A percentile compares a stretch with the other conserved stretches of the same genome.
phyloP scores from a whole-genome alignment of 1,139 yeast genomes.

The Blastobotrys illinoisensis region DNA sequence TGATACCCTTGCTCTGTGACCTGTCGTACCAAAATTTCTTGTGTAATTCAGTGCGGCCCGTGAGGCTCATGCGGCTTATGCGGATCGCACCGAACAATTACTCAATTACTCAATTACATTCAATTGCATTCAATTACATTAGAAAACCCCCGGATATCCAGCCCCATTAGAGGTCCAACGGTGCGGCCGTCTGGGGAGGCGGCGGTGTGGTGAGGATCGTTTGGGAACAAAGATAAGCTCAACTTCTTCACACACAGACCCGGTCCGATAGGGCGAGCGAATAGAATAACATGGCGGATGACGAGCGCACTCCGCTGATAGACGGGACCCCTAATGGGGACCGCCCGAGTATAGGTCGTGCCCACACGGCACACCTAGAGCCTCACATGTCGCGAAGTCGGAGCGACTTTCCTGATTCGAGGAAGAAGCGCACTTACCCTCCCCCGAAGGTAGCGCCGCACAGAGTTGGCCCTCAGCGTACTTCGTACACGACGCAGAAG shows the following conservation, averaged over 20 bases:
- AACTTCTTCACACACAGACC: not conserved
- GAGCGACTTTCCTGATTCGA: constrained; percentile 7
- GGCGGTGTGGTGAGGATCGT: not conserved
- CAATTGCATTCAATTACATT: no score
- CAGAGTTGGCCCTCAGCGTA: constrained; percentile 75
- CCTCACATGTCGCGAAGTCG: constrained; percentile 9
- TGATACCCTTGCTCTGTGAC: no score
- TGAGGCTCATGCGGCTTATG: no score
- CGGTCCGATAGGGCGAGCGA: not conserved
- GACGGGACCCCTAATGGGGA: not conserved
- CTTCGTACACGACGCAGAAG: constrained; percentile 83
- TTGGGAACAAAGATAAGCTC: not conserved
- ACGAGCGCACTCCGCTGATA: constrained; percentile 4
- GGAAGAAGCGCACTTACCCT: constrained; percentile 1
- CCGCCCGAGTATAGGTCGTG: constrained; percentile 7
- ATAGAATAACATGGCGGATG: constrained; percentile 1
- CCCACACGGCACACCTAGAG: constrained; percentile 13
- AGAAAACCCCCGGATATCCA: no score
- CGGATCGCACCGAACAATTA: no score
- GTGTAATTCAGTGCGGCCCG: no score
- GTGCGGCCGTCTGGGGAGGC: not conserved
- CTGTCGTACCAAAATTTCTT: no score
- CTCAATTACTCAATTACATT: no score
- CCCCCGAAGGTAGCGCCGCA: constrained; percentile 11
- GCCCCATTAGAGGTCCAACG: no score